These are phyloP conservation scores for Leccinum ambiguum DNA, from an alignment of 1,284 basidiomycete genomes.

Conservation along the genomic window DNA sequence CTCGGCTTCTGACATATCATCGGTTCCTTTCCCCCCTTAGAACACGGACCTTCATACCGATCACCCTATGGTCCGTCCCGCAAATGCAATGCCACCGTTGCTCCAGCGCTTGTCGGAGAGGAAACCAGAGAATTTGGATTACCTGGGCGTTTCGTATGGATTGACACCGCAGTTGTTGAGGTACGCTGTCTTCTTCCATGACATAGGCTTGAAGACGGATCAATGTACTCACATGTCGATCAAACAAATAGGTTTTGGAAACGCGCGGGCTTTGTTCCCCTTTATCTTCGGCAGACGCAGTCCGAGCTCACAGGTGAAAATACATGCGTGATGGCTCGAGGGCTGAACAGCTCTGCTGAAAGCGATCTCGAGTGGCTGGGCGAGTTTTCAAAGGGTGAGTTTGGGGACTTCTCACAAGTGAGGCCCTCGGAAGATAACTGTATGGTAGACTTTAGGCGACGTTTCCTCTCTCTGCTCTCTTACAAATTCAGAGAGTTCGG, in stretches of 20 bases:
- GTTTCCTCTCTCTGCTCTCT: slow-evolving; percentile 88
- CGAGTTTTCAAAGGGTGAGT: slow-evolving; percentile 86
- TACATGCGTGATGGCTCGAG: slow-evolving; percentile 90
- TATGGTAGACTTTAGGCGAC: slow-evolving; percentile 80
- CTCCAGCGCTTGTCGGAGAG: slow-evolving; percentile 90
- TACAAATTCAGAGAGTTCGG: slow-evolving; percentile 96
- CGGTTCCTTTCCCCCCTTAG: slow-evolving; percentile 23
- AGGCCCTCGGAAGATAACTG: background rate
- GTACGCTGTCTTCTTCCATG: slow-evolving; percentile 32
- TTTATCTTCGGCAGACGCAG: slow-evolving; percentile 92
- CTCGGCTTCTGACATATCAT: background rate
- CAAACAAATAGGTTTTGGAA: slow-evolving; percentile 84
- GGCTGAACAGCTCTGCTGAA: slow-evolving; percentile 69
- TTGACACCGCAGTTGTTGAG: slow-evolving; percentile 86
- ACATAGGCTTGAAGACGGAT: background rate
- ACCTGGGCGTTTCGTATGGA: slow-evolving; percentile 96
- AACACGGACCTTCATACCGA: slow-evolving; percentile 68
- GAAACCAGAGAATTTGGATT: slow-evolving; percentile 91
- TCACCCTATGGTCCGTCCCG: slow-evolving; percentile 72
- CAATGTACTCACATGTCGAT: slow-evolving; percentile 2
- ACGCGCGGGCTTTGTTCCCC: slow-evolving; percentile 84
- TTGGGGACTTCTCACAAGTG: background rate
- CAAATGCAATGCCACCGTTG: slow-evolving; percentile 87
- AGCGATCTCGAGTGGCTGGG: slow-evolving; percentile 78
- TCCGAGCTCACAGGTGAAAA: slow-evolving; percentile 98